Evolutionary conservation across 2,329 filamentous ascomycete genomes (phyloP), one percentile per base, ranked within the genome.

Genomic region (Shiraia bambusicola): DNA sequence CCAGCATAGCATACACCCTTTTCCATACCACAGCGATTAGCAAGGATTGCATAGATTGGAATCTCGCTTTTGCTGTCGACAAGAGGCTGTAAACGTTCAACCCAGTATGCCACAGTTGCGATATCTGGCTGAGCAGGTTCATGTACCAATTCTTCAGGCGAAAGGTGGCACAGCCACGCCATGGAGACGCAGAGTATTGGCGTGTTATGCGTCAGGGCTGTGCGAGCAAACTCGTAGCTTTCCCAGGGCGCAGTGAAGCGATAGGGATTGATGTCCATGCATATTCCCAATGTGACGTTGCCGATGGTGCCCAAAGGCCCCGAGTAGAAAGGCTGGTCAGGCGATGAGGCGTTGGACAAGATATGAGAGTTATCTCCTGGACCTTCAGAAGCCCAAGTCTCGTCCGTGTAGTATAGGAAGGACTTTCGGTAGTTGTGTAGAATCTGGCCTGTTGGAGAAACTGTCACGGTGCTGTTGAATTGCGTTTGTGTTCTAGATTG

Each of bases 81-180:
- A 28, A 76, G 54, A 0, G 87, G 87, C 40, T 86, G 82, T 3
- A 92, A 73, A 0, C 88, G 77, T 13, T 80, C 77, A 0, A 88
- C 72, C 88, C 87, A 92, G 56, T 92, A 92, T 0, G 80, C 78
- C 7, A 92, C 61, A 0, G 86, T 89, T 16, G 87, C 81, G 69
- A 87, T 76, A 50, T 91, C 87, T 0, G 86, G 85, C 35, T 79
- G 50, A 50, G 71, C 19, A 53, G 73, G 44, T 58, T 80, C 59
- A 72, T 82, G 6, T 45, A 42, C 13, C 56, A 72, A 1, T 66
- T 74, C 55, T 73, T 76, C 47, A 74, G 81, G 40, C 64, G 72
- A 2, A 16, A 80, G 62, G 19, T 71, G 61, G 12, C 86, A 88
- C 24, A 87, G 72, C 87, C 87, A 92, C 0, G 88, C 86, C 87